Evolutionary conservation across 1,139 yeast species (phyloP), one percentile per base, ranked within the genome.

Genomic region (Sugiyamaella grinbergsii): DNA sequence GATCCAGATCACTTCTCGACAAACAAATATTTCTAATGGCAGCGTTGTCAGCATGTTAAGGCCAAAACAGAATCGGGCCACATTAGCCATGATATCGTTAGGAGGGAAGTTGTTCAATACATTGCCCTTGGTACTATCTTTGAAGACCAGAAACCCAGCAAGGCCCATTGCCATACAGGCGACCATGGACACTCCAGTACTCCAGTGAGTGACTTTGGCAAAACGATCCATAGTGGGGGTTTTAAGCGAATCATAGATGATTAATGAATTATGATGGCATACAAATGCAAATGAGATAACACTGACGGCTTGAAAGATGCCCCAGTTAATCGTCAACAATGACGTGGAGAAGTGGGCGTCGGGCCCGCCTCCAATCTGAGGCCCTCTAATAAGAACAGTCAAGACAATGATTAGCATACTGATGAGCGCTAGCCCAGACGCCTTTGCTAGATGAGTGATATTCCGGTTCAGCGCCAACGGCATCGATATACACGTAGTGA

Each of bases 271-370:
- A 67, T 91, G 98, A 63, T 91, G 98, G 64, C 98, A 91, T 2
- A 91, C 98, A 60, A 91, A 78, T 4, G 98, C 95, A 72, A 91
- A 91, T 0, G 96, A 89, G 29, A 91, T 88, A 47, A 91, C 95
- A 16, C 94, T 83, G 20, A 91, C 82, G 1, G 96, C 96, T 66
- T 90, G 96, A 64, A 91, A 88, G 7, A 91, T 71, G 46, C 83
- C 82, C 15, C 76, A 68, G 54, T 84, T 85, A 47, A 88, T 64
- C 1, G 87, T 73, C 73, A 84, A 75, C 42, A 80, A 73, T 1
- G 72, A 61, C 0, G 68, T 58, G 0, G 78, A 64, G 24, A 85
- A 70, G 0, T 71, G 60, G 63, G 60, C 59, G 13, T 55, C 56
- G 10, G 55, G 42, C 26, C 51, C 50, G 0, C 72, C 71, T 0